Conservation (phyloP, 441 rosid genomes). For the Macaranga tanarius region DNA sequence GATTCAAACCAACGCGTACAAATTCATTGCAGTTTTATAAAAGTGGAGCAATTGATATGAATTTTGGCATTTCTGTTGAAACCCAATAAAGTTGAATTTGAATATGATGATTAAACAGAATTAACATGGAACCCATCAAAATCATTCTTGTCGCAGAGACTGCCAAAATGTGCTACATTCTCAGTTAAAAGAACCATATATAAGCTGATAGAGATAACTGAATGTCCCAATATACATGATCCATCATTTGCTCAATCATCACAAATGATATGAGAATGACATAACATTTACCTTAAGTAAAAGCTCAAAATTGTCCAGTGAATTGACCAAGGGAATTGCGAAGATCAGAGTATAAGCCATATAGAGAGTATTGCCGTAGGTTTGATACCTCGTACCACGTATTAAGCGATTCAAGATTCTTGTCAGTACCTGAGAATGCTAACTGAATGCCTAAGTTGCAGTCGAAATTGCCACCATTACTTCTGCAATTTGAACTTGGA, state of each 20-base stretch:
- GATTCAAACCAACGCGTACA: too few relatives aligned
- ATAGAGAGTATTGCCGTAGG: constrained; percentile 64
- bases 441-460: constrained; percentile 67
- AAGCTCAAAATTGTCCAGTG: constrained; percentile 18
- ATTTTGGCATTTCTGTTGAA: too few relatives aligned
- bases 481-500: constrained; percentile 50
- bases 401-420: constrained; percentile 59
- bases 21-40: too few relatives aligned
- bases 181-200: not conserved
- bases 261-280: too few relatives aligned
- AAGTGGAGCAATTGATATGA: too few relatives aligned
- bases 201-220: too few relatives aligned
- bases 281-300: not conserved
- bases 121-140: too few relatives aligned
- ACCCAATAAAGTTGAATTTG: too few relatives aligned
- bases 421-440: constrained; percentile 85
- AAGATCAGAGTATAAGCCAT: constrained; percentile 50
- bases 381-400: constrained; percentile 86
- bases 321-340: constrained; percentile 28
- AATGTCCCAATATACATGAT: too few relatives aligned
- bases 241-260: too few relatives aligned
- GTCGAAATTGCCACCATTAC: constrained; percentile 43
- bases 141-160: too few relatives aligned
- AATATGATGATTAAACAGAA: too few relatives aligned
- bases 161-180: not conserved